Conservation (phyloP, 129 eudicot species). For the Kitagawia praeruptora region DNA sequence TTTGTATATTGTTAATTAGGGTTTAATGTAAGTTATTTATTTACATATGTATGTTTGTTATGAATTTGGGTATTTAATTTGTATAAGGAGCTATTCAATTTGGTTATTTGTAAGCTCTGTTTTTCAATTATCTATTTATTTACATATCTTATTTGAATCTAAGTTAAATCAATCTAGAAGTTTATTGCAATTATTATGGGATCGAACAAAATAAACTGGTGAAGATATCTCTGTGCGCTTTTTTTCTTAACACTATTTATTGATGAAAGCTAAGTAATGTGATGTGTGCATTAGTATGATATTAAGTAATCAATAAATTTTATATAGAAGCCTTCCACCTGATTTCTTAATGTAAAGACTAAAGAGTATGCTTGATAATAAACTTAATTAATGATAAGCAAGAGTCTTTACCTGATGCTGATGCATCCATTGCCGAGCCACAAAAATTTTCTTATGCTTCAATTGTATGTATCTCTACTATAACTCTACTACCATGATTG, state of each 20-base stretch:
- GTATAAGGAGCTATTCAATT: too few relatives aligned
- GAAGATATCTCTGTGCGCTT: neutral
- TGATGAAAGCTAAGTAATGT: neutral
- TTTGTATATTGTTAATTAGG: too few relatives aligned
- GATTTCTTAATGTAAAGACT: neutral
- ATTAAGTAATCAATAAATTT: too few relatives aligned
- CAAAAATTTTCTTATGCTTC: constrained; percentile 69
- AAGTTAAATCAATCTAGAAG: neutral
- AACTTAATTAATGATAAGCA: constrained; percentile 1
- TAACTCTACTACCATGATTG: neutral
- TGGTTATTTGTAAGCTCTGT: too few relatives aligned
- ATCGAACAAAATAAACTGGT: neutral
- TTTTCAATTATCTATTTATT: too few relatives aligned
- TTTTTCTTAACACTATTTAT: too few relatives aligned
- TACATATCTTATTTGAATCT: too few relatives aligned
- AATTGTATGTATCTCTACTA: constrained; percentile 43
- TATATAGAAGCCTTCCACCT: too few relatives aligned
- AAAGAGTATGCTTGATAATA: neutral
- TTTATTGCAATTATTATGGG: neutral
- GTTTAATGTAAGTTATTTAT: too few relatives aligned
- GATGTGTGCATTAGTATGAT: neutral
- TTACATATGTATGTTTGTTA: too few relatives aligned
- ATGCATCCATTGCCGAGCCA: constrained; percentile 58
- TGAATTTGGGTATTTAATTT: too few relatives aligned
- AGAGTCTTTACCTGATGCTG: constrained; percentile 21